Evolutionary conservation across 208 protist genomes (phyloP), one percentile per base, ranked within the genome.

Genomic region (Wallacemonas collosoma): DNA sequence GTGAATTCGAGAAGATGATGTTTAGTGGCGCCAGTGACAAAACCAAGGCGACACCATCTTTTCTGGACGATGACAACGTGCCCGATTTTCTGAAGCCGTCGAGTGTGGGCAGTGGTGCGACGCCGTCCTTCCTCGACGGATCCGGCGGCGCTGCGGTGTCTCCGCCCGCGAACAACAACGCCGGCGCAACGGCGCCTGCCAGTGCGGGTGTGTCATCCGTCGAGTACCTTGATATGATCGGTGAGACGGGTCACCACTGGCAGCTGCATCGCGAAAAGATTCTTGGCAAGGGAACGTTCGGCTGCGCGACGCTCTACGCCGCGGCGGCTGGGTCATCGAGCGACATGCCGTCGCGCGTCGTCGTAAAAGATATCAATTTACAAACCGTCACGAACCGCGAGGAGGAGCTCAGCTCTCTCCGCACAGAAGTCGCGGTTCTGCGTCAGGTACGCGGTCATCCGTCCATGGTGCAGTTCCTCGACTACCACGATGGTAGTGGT

Each of bases 281-380:
- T 53, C 68, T 95, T 11, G 90, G 90, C 40, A 95, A 95, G 51
- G 90, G 90, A 38, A 91, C 75, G 63, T 95, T 93, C 79, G 90
- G 90, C 51, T 93, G 84, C 56, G 90, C 90, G 7, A 93, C 90
- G 45, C 67, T 93, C 2, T 94, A 94, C 71, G 60, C 48, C 26
- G 15, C 5, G 14, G 26, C 43, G 1, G 17, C 15, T 4, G 40
- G 17, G 45, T n/a, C n/a, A 9, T 50, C 45, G 45, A 50, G 45
- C 12, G 45, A 6, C 8, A 50, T 50, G 45, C 45, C 45, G 56
- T 41, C 11, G 41, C 60, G 69, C 1, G 77, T 93, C 2, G 90
- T 95, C 48, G 87, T 93, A 54, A 95, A 95, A 76, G 87, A 93
- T 71, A 77, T 95, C 39, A 88, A 93, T 63, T 73, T 91, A 68